phyloP scores from a whole-genome alignment of 2,329 filamentous ascomycete genomes.

The Leptographium flavum region DNA sequence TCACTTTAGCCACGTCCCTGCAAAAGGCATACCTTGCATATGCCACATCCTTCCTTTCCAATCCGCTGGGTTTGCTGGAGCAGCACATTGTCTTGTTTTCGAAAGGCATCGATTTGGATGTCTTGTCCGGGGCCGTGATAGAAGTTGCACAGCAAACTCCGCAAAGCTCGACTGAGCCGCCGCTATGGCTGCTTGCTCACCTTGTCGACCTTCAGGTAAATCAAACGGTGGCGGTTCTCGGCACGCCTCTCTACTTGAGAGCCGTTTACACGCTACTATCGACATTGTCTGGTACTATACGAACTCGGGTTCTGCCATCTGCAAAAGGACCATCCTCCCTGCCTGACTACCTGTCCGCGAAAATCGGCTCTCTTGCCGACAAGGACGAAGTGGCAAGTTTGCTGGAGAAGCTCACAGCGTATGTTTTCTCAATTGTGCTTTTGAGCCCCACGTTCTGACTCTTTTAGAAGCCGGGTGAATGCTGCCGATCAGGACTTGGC shows the following conservation, averaged over 20 bases:
- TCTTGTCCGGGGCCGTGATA: constrained; percentile 28
- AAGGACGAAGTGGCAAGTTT: constrained; percentile 57
- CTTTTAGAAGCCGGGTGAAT: constrained; percentile 3
- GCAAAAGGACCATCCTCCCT: constrained; percentile 17
- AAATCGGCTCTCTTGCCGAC: constrained; percentile 59
- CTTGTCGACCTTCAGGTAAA: constrained; percentile 43
- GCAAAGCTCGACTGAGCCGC: constrained; percentile 22
- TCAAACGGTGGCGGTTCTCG: constrained; percentile 17
- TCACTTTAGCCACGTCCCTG: not conserved
- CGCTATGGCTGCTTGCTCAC: constrained; percentile 53
- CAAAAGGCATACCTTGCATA: constrained; percentile 20
- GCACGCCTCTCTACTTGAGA: constrained; percentile 29
- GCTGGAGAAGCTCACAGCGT: constrained; percentile 29
- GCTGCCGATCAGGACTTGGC: constrained; percentile 33
- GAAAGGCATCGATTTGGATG: constrained; percentile 21
- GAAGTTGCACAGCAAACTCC: constrained; percentile 13
- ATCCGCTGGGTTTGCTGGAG: constrained; percentile 25
- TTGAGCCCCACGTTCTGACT: not conserved
- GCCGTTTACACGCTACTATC: constrained; percentile 41
- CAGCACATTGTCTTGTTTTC: constrained; percentile 22
- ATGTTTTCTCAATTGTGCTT: constrained; percentile 10
- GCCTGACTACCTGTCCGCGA: constrained; percentile 44
- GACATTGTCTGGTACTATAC: constrained; percentile 34
- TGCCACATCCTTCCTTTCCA: constrained; percentile 24
- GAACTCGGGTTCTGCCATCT: constrained; percentile 23